Conservation (phyloP, 2,329 filamentous ascomycete species). For the Aquanectria penicillioides region DNA sequence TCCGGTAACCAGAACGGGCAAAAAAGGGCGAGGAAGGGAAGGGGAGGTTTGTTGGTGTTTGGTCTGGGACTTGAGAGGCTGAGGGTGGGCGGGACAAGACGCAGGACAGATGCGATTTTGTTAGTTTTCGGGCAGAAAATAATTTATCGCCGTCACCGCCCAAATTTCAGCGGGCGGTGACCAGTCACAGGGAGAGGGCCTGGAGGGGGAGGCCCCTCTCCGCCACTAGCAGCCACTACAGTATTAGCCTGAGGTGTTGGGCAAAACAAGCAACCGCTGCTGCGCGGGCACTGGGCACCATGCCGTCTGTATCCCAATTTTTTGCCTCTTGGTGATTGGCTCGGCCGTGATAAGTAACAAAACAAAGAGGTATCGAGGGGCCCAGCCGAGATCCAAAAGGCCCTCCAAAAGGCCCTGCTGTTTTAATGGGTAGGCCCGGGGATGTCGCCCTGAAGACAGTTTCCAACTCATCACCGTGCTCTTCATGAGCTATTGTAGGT, state of each 20-base stretch:
- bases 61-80: neutral
- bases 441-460: too few relatives aligned
- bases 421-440: too few relatives aligned
- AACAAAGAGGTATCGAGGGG: too few relatives aligned
- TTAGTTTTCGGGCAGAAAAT: constrained; percentile 42
- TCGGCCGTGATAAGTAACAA: too few relatives aligned
- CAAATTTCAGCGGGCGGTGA: constrained; percentile 28
- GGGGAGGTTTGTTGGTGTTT: too few relatives aligned
- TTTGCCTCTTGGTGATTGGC: too few relatives aligned
- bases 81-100: constrained; percentile 24
- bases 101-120: constrained; percentile 39
- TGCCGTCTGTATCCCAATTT: too few relatives aligned
- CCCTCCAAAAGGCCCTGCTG: too few relatives aligned
- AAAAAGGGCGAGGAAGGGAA: neutral
- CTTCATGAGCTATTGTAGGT: too few relatives aligned
- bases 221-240: constrained; percentile 1
- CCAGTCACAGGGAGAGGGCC: neutral
- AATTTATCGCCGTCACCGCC: constrained; percentile 45
- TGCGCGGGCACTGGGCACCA: too few relatives aligned
- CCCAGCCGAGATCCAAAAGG: too few relatives aligned
- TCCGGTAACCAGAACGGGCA: neutral
- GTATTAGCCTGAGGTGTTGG: neutral
- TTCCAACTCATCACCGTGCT: too few relatives aligned
- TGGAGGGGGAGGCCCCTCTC: neutral
- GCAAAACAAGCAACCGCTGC: neutral